Conservation (phyloP, 805 yeast species). For the Candida berthetii region DNA sequence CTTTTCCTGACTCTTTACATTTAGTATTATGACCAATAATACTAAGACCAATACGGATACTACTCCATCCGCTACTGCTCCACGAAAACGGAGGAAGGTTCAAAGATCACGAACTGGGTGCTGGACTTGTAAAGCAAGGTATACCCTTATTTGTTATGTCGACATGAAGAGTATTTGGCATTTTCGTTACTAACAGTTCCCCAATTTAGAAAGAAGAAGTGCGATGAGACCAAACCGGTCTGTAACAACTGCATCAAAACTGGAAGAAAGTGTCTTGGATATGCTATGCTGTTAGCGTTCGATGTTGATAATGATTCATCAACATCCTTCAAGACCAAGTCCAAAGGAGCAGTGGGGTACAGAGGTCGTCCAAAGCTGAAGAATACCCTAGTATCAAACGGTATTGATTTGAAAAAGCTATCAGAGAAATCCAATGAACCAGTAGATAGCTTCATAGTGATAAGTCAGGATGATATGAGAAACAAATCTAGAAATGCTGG, state of each 20-base stretch:
- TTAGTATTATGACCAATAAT: too few species aligned
- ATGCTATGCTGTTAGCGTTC: constrained; percentile 37
- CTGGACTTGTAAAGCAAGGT: constrained; percentile 36
- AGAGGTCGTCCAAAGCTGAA: not conserved
- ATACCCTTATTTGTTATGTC: too few species aligned
- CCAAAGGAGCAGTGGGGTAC: too few species aligned
- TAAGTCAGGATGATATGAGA: too few species aligned
- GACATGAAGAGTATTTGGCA: too few species aligned
- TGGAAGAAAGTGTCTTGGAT: constrained; percentile 61
- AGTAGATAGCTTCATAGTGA: too few species aligned
- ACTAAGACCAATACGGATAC: too few species aligned
- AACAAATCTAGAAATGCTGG: too few species aligned
- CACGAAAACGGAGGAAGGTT: too few species aligned
- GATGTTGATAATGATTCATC: constrained; percentile 33
- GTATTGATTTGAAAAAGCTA: not conserved
- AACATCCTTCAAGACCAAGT: not conserved
- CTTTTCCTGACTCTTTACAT: too few species aligned
- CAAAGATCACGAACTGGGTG: constrained; percentile 34
- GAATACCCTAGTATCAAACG: not conserved
- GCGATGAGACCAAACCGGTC: constrained; percentile 60
- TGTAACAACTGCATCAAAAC: constrained; percentile 49
- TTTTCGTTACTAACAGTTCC: constrained; percentile 23
- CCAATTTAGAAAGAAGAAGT: constrained; percentile 42
- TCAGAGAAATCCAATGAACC: not conserved
- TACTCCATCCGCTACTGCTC: too few species aligned